Base-by-base conservation (phyloP, 1,284 basidiomycete species). In the Rhodotorula sp. region DNA sequence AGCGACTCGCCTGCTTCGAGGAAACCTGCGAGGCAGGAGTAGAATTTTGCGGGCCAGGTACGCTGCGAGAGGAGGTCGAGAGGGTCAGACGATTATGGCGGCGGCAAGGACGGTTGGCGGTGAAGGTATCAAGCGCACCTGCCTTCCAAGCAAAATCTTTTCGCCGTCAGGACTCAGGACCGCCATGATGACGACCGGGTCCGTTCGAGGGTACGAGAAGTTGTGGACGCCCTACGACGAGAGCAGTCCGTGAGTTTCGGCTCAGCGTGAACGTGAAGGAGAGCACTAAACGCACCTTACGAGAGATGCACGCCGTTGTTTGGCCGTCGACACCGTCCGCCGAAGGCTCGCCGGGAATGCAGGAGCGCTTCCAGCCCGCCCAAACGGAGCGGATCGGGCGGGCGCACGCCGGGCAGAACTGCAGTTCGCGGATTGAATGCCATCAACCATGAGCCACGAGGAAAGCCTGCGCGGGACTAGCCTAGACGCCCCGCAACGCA, bases 331-430 rank as follows among this genome's bases (percentile, higher is more conserved):
- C 81, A 64, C 87, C 87, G 69, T 88, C 84, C 24, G 84, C 83
- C 87, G 89, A 89, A 5, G 89, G 89, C 34, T 90, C 65, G 9
- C 76, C 74, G 0, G 90, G 86, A 4, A 85, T 82, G 79, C 95
- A 99, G 11, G 86, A 85, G 7, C 94, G 82, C 81, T 99, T 99
- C 92, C 94, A 98, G 0, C 95, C 95, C 8, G 88, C 92, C 94
- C 94, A 98, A 72, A 92, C 84, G 1, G 91, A 90, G 79, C 94
- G 92, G 1, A 89, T 87, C 6, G 84, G 85, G 0, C 88, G 86
- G 1, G 93, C 92, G 79, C 95, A 98, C 0, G 86, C 88, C 1
- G 94, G 86, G 79, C 95, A 99, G 81, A 90, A 96, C 88, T 91
- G 76, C 8, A 22, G 4, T n/a, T n/a, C n/a, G n/a, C n/a, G n/a